Evolutionary conservation across 306 rosid genomes (phyloP), one percentile per base, ranked within the genome.

Genomic region (Sechiopsis laciniata): DNA sequence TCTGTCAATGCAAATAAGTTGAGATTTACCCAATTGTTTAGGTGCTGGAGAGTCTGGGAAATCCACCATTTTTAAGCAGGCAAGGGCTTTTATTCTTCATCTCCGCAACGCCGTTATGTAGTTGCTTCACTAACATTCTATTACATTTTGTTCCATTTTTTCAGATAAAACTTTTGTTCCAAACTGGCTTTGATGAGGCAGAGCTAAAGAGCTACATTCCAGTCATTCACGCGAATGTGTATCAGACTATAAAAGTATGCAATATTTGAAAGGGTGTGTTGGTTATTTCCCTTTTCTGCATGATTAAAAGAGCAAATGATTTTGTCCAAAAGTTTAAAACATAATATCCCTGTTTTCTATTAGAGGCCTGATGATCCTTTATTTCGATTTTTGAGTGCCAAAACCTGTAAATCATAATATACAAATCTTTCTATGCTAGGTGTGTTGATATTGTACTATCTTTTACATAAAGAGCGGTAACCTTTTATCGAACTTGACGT

Each of bases 231-330:
- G 99, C 99, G 82, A 95, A 95, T 56, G 95, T 91, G 81, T 95
- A 87, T 89, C 99, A 95, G 97, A 95, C 97, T 85, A 95, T 95
- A 95, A 95, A 95, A 95, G 99, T 95, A 95, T 77, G 99, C 95
- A 95, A 91, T 89, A 87, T 85, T 91, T 88, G 92, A 94, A 89
- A 94, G 99, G 99, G 96, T 94, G 96, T 94, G 97, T 94, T 91
- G 86, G 89, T 94, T 84, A 85, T 87, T 87, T 90, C 89, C 91
- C 91, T 84, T 85, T 85, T 85, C 77, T 74, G 88, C 77, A 83
- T 79, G 76, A 81, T 78, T 81, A 58, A 68, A 57, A 81, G 87
- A 72, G 84, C 67, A 76, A 79, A 70, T 79, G 48, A 86, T 76
- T 87, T 77, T 80, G 78, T 71, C 75, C 77, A 77, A 64, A 76